These are phyloP conservation scores for Saccharomyces pastorianus DNA, from an alignment of 1,139 yeast species.

Conservation along the genomic window DNA sequence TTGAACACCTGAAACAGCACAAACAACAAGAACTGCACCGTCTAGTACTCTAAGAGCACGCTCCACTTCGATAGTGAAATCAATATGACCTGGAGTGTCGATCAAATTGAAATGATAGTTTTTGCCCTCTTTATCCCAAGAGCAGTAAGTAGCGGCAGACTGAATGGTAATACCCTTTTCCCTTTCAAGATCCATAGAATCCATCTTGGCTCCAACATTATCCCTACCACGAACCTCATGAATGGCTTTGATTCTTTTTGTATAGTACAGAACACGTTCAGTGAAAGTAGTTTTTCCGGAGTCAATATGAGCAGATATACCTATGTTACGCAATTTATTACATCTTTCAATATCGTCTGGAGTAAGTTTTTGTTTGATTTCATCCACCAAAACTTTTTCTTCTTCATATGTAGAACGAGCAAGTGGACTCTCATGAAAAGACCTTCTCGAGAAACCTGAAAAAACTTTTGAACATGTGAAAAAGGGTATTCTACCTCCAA, in stretches of 20 bases:
- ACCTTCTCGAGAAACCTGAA: conserved; percentile 1
- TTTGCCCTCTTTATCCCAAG: conserved; percentile 72
- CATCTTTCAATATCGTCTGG: conserved; percentile 52
- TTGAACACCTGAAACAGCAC: conserved; percentile 98
- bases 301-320: conserved; percentile 96
- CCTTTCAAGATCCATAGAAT: conserved; percentile 93
- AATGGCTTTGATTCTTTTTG: conserved; percentile 94
- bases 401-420: conserved; percentile 47
- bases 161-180: conserved; percentile 97
- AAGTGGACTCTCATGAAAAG: conserved; percentile 22
- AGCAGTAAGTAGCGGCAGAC: conserved; percentile 96
- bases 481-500: neutral
- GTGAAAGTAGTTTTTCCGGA: conserved; percentile 96
- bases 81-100: conserved; percentile 98
- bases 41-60: conserved; percentile 93
- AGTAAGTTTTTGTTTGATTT: conserved; percentile 45
- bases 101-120: conserved; percentile 85
- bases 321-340: conserved; percentile 74
- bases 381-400: conserved; percentile 60
- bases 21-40: conserved; percentile 95
- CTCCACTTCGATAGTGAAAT: conserved; percentile 96
- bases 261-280: conserved; percentile 90
- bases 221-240: conserved; percentile 98
- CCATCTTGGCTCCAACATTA: conserved; percentile 98
- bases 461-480: neutral